Percentiles rank a stretch among this genome's conserved stretches.
Conservation (phyloP, 345 rosid species). For the Salix brachista region DNA sequence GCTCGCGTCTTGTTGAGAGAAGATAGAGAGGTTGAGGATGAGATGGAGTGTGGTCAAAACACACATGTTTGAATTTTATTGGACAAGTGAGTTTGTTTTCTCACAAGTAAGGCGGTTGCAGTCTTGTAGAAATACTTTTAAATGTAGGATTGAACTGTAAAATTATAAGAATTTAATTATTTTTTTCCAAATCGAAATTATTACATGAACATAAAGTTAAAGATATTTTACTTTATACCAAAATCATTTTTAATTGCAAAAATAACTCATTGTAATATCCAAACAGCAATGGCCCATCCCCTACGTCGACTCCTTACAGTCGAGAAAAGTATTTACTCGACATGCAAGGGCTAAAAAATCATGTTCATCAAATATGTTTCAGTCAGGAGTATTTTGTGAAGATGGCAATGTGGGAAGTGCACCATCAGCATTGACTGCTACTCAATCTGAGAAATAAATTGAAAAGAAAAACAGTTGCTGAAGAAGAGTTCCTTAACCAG, state of each 20-base stretch:
- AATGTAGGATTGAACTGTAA: too few relatives aligned
- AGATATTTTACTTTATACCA: too few relatives aligned
- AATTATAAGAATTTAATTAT: too few relatives aligned
- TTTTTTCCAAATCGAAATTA: too few relatives aligned
- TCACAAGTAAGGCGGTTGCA: not conserved
- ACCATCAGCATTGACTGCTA: conserved; percentile 2
- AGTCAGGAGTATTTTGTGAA: conserved; percentile 14
- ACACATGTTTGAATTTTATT: not conserved
- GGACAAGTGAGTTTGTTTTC: not conserved
- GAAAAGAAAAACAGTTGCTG: conserved; percentile 17
- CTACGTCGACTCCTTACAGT: not conserved
- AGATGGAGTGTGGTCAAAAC: not conserved
- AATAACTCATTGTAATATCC: too few relatives aligned
- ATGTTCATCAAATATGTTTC: not conserved
- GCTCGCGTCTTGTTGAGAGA: not conserved
- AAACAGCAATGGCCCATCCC: not conserved
- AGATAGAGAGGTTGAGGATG: not conserved
- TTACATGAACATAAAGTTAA: too few relatives aligned
- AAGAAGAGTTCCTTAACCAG: conserved; percentile 13
- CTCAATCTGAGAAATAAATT: conserved; percentile 20
- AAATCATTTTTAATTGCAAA: too few relatives aligned
- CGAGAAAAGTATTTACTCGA: conserved; percentile 13
- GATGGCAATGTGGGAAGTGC: conserved; percentile 11
- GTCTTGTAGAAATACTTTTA: too few relatives aligned
- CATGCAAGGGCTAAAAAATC: not conserved